Conservation (phyloP, 2,329 filamentous ascomycete species). For the Verticillium isaacii region DNA sequence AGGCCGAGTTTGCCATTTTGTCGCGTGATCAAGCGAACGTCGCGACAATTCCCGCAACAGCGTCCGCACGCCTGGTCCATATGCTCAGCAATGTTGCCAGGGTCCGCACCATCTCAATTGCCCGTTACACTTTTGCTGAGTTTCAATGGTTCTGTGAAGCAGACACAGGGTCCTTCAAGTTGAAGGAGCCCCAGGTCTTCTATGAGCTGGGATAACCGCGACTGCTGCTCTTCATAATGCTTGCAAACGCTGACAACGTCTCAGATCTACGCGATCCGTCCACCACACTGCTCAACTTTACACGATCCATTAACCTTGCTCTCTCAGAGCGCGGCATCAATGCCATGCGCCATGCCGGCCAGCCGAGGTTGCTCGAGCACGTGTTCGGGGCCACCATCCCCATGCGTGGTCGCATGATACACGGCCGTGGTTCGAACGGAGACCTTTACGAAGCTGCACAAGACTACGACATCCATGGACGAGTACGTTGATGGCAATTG, state of each 20-base stretch:
- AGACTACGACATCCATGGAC: slow-evolving; percentile 82
- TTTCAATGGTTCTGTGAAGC: neutral
- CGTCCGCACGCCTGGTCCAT: neutral
- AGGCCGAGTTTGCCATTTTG: neutral
- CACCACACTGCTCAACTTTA: slow-evolving; percentile 87
- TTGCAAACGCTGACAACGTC: slow-evolving; percentile 4
- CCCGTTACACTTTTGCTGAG: neutral
- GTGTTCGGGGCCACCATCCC: slow-evolving; percentile 78
- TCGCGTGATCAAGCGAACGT: neutral
- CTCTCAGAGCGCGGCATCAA: slow-evolving; percentile 92
- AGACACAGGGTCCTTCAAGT: neutral
- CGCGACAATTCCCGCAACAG: neutral
- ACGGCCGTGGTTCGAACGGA: slow-evolving; percentile 62
- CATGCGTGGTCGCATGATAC: slow-evolving; percentile 96
- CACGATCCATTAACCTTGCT: slow-evolving; percentile 96
- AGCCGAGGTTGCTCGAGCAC: slow-evolving; percentile 63
- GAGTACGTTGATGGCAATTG: slow-evolving; percentile 47
- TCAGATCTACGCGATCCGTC: slow-evolving; percentile 82
- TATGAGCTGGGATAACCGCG: neutral
- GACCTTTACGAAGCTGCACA: slow-evolving; percentile 74
- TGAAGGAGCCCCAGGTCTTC: neutral
- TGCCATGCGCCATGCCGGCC: slow-evolving; percentile 68
- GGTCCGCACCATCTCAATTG: neutral
- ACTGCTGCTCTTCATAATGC: neutral
- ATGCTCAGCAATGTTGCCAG: neutral